Evolutionary conservation across 2,329 filamentous ascomycete species (phyloP), one percentile per base, ranked within the genome.

Genomic region (Clarireedia monteithiana): DNA sequence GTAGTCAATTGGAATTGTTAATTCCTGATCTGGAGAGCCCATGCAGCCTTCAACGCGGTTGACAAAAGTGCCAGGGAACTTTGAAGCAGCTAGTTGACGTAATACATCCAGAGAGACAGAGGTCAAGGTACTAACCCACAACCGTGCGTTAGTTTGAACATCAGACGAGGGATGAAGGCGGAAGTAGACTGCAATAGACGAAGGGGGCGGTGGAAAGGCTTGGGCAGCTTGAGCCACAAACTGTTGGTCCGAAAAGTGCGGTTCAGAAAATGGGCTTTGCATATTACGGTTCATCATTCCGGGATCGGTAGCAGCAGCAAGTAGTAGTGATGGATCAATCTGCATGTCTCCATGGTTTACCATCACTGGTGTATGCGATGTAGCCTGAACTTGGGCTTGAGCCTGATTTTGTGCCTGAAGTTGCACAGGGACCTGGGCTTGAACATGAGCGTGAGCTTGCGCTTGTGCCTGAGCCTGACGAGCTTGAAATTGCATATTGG

Each of bases 91-190:
- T 20, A 82, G 70, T n/a, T 77, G 75, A n/a, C 80, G 77, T 40
- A 91, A 69, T 63, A 88, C 84, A 7, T 76, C 72, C 5, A 91
- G 68, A 1, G 83, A 82, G 4, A 77, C 58, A 6, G 60, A 60
- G 9, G 73, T 72, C 48, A 91, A 70, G 14, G 84, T 84, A 36
- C 78, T 81, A 44, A 89, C 79, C 86, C 87, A 92, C 40, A 86
- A 73, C 63, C 74, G 77, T 26, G 68, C 69, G 57, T 66, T 75
- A 58, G 74, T 67, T 5, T 76, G 72, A 36, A 85, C 74, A 12
- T 75, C 77, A 3, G 85, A 88, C n/a, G 77, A 75, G 0, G 81
- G 78, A 61, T 87, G 80, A 5, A 89, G 75, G n/a, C 85, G 82
- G 62, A 91, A 79, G 70, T 84, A 90, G 12, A 88, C 78, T 2